Evolutionary conservation across 169 alveolate species (phyloP), one percentile per base, ranked within the genome.

Genomic region (Plasmodium billcollinsi): DNA sequence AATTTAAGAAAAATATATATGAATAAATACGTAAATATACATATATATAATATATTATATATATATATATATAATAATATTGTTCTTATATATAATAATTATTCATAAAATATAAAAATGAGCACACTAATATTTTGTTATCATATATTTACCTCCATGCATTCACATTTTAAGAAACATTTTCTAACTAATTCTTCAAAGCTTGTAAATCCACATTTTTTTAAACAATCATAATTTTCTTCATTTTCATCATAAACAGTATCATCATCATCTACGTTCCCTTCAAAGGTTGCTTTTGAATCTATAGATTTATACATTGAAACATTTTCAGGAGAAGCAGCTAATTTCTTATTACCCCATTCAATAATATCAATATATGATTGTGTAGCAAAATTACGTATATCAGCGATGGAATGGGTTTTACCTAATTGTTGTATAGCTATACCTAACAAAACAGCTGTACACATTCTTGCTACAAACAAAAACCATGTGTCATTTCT

Each of bases 281-380:
- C 56, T 39, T 85, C 93, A 58, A 94, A 94, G 14, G 94, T 74
- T 63, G 96, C 86, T 66, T 94, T 91, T 91, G 93, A 73, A 18
- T 89, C 78, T 15, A 94, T 74, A 43, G 93, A 86, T 58, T 94
- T 94, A 61, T 92, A 93, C 88, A 94, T 93, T 2, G 72, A 93
- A 61, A 66, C 73, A 92, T 47, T 89, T 59, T 50, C 74, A 9
- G 92, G 93, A n/a, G 88, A 62, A 1, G 95, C 96, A 24, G 95
- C 88, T 52, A 94, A 83, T 88, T 95, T 95, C 62, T 95, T 91
- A 89, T 95, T 95, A 26, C 97, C 97, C 97, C 97, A 95, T 54
- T 95, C 97, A 20, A 95, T 73, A 18, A 95, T 93, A 73, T 95
- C 97, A 73, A 95, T 56, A 88, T 95, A 95, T 39, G 97, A 95